A percentile compares a stretch with the other conserved stretches of the same genome.
phyloP scores from a whole-genome alignment of 129 eudicot species.

The Helichrysum umbraculigerum region DNA sequence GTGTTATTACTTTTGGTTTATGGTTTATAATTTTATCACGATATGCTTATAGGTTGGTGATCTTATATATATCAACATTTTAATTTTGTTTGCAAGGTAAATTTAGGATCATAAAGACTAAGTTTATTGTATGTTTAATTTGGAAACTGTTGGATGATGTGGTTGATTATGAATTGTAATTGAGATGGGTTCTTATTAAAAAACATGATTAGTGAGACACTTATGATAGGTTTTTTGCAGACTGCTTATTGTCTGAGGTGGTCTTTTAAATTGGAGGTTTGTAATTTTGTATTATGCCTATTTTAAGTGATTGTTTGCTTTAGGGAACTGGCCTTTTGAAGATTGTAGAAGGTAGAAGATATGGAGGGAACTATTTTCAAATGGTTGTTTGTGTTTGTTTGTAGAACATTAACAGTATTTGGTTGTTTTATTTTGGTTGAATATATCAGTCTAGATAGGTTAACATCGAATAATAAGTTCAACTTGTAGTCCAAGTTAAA shows the following conservation, averaged over 20 bases:
- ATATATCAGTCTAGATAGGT: neutral
- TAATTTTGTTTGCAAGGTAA: neutral
- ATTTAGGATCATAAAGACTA: slow-evolving; percentile 13
- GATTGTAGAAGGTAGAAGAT: neutral
- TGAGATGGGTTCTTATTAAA: neutral
- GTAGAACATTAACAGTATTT: no score
- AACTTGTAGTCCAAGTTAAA: no score
- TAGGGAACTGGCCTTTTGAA: neutral
- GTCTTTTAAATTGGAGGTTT: neutral
- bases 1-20: neutral
- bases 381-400: neutral
- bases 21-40: neutral
- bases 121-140: neutral
- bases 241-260: neutral
- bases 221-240: neutral
- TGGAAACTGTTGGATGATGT: slow-evolving; percentile 15
- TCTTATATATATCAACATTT: neutral
- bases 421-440: neutral
- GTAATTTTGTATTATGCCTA: no score
- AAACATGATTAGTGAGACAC: neutral
- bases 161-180: slow-evolving; percentile 13
- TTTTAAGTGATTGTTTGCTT: neutral
- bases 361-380: neutral
- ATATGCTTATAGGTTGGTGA: neutral
- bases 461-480: no score